A percentile compares a stretch with the other conserved stretches of the same genome.
Evolutionary conservation across 2,329 filamentous ascomycete species (phyloP).

Genomic region (Dactylellina parvicollis): DNA sequence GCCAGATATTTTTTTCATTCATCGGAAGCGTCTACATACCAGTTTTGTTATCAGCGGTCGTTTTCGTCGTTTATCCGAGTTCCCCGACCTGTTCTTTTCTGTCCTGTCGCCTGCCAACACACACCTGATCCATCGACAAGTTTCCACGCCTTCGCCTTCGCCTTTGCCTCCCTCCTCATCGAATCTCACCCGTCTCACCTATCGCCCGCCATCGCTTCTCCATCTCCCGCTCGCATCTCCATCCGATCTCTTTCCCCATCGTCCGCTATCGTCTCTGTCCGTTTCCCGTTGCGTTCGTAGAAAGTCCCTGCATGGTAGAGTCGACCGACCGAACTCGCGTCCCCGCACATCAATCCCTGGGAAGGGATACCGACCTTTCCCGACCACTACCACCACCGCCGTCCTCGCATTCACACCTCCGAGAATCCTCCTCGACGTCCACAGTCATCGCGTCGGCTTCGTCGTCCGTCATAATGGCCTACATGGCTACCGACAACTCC

Average conservation of each 20-base stretch:
- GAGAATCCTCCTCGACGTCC: background rate
- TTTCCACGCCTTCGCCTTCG: constrained; percentile 18
- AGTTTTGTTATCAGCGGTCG: constrained; percentile 7
- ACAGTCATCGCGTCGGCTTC: constrained; percentile 41
- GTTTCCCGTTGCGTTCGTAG: background rate
- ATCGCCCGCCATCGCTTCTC: constrained; percentile 1
- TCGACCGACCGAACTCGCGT: constrained; percentile 32
- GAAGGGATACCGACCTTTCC: constrained; percentile 11
- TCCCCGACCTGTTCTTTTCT: constrained; percentile 36
- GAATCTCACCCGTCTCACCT: constrained; percentile 2
- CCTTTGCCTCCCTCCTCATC: constrained; percentile 8
- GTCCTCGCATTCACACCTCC: background rate
- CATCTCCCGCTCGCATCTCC: background rate
- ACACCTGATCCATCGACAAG: constrained; percentile 52
- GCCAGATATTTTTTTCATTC: background rate
- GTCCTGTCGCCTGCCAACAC: constrained; percentile 51
- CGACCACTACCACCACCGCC: background rate
- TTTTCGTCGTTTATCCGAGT: constrained; percentile 33
- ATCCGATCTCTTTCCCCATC: background rate
- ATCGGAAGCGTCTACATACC: constrained; percentile 46
- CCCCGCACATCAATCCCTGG: constrained; percentile 37
- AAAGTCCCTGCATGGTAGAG: constrained; percentile 20
- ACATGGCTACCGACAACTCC: constrained; percentile 62
- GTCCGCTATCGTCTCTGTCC: background rate
- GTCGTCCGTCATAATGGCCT: constrained; percentile 41